Base-by-base conservation (phyloP, 345 rosid species). In the Cardamine chenopodiifolia region DNA sequence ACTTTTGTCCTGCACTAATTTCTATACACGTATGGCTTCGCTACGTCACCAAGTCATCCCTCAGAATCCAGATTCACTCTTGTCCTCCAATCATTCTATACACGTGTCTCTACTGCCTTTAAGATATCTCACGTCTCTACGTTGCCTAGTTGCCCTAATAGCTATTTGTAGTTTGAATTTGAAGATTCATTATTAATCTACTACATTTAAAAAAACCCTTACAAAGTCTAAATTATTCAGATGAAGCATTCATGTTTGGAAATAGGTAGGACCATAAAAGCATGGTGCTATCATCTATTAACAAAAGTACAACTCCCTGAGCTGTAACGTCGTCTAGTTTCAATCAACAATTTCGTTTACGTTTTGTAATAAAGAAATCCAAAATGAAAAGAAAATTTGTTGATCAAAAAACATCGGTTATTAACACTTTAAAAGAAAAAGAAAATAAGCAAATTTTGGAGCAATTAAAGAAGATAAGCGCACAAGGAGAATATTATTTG, bases 101-200 rank as follows among this genome's bases (percentile, higher is more conserved):
- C 80, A 76, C 71, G 80, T 76, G 64, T 34, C 32, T 58, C 75
- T 76, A 76, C 62, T 60, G 52, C 8, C 52, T 64, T 70, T 32
- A 45, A 25, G 52, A 62, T 54, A 76, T 69, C 58, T 22, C 57
- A 68, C 62, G 28, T 49, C 54, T 68, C 60, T 75, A 15, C 63
- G 9, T 64, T 29, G 28, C 62, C 63, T 29, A 39, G 47, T 44
- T 69, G 75, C 59, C 59, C 75, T 2, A 70, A 62, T 62, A 62
- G 32, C 66, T 47, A 19, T 54, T 19, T 28, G 52, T 63, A 3
- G 58, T 56, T 73, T 44, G 50, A 65, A 47, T 45, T 8, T 59
- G 62, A 28, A 37, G 15, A 59, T 67, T 48, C 73, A 74, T 6
- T 3, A 25, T 32, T 18, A 15, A 17, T 64, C 35, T 44, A 55